Percentiles rank a stretch among this genome's conserved stretches.
phyloP scores from a whole-genome alignment of 2,329 filamentous ascomycete genomes.

The Graphiopsis chlorocephala region DNA sequence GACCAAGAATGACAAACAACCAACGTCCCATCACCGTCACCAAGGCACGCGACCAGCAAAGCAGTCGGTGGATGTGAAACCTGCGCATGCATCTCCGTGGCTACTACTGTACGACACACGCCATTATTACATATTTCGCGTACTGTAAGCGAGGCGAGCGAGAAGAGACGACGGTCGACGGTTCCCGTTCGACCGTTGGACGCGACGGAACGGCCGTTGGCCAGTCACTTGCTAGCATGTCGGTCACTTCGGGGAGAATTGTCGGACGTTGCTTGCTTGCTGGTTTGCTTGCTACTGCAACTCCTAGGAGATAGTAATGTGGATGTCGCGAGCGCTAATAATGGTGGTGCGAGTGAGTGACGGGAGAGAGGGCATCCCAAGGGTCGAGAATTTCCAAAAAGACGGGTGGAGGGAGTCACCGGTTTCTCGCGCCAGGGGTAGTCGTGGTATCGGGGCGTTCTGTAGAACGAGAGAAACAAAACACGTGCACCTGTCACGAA shows the following conservation, averaged over 20 bases:
- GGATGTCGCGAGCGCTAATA: not conserved
- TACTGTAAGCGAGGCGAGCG: too few relatives aligned
- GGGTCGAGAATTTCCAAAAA: not conserved
- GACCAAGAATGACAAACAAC: too few relatives aligned
- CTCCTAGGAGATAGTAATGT: not conserved
- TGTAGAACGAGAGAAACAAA: too few relatives aligned
- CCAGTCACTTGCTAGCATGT: not conserved
- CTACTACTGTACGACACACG: too few relatives aligned
- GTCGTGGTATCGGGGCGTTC: too few relatives aligned
- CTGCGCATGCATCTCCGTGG: too few relatives aligned
- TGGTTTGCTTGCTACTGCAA: not conserved
- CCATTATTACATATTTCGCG: too few relatives aligned
- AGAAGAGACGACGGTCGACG: not conserved
- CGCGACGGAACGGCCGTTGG: not conserved
- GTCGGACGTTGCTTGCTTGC: not conserved
- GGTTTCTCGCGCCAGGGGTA: not conserved
- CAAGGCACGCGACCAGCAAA: too few relatives aligned
- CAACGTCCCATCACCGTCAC: too few relatives aligned
- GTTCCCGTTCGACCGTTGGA: not conserved
- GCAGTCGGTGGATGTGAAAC: too few relatives aligned
- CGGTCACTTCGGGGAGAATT: not conserved
- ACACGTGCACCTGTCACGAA: not conserved
- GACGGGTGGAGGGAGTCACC: not conserved
- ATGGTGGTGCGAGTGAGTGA: not conserved
- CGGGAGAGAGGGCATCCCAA: not conserved